Conservation (phyloP, 257 asterid species). For the Solanum gracilifrons region DNA sequence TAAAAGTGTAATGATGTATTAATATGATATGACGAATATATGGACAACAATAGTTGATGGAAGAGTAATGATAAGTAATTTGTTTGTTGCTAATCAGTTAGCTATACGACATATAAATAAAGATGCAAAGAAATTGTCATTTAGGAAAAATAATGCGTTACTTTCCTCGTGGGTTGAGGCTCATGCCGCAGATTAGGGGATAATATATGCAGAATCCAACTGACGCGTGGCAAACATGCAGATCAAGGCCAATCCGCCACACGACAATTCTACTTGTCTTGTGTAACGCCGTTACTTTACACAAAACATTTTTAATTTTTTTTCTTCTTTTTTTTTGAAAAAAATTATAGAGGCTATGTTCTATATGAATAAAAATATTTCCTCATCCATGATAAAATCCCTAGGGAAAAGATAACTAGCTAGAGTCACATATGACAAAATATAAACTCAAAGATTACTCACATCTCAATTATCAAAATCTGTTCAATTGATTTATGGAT, state of each 20-base stretch:
- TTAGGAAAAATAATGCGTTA: neutral
- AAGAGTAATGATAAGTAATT: neutral
- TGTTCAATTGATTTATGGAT: too few relatives aligned
- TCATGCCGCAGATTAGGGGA: neutral
- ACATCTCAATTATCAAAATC: neutral
- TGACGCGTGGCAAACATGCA: neutral
- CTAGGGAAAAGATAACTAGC: neutral
- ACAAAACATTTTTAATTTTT: neutral
- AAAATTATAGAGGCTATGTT: neutral
- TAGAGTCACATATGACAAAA: neutral
- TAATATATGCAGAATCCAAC: neutral
- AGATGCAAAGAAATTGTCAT: neutral
- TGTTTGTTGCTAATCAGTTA: neutral
- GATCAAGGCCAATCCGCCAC: neutral
- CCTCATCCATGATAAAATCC: too few relatives aligned
- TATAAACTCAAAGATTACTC: neutral
- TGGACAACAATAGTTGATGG: neutral
- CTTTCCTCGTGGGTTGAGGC: neutral
- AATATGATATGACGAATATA: neutral
- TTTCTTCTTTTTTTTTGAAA: too few relatives aligned
- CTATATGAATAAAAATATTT: too few relatives aligned
- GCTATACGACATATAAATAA: neutral
- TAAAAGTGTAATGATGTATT: neutral
- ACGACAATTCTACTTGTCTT: neutral
- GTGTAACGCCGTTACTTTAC: neutral